These are phyloP conservation scores for Wickerhamiella slavikovae DNA, from an alignment of 805 yeast genomes.

Conservation along the genomic window DNA sequence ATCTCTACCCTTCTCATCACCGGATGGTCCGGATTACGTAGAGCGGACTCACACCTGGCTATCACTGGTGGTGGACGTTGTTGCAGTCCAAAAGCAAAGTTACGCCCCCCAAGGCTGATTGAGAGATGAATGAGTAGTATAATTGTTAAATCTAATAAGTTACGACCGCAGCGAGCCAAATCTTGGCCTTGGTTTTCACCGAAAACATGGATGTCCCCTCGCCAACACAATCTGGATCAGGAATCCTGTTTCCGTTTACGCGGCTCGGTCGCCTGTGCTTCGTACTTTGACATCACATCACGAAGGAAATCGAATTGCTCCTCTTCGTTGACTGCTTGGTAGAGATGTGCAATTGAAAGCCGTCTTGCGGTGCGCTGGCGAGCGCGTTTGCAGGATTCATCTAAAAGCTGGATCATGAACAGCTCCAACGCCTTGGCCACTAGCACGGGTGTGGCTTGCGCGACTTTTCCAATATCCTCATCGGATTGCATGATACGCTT, in stretches of 20 bases:
- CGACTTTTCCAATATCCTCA: constrained; percentile 95
- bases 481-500: constrained; percentile 95
- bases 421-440: constrained; percentile 89
- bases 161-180: too few relatives aligned
- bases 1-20: too few relatives aligned
- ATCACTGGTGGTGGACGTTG: too few relatives aligned
- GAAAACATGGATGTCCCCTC: too few relatives aligned
- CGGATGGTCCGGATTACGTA: too few relatives aligned
- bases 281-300: constrained; percentile 46
- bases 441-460: constrained; percentile 96
- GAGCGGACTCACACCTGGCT: too few relatives aligned
- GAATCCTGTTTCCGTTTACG: constrained; percentile 5
- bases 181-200: too few relatives aligned
- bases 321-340: constrained; percentile 60
- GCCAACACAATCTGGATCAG: too few relatives aligned
- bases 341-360: constrained; percentile 64
- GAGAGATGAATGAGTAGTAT: too few relatives aligned
- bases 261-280: constrained; percentile 17
- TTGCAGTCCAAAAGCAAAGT: too few relatives aligned
- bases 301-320: constrained; percentile 89
- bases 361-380: constrained; percentile 53
- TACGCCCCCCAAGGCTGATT: too few relatives aligned
- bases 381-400: constrained; percentile 64
- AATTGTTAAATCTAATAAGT: too few relatives aligned
- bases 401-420: constrained; percentile 76